Evolutionary conservation across 1,284 basidiomycete species (phyloP), one percentile per base, ranked within the genome.

Genomic region (Ustilago trichophora): DNA sequence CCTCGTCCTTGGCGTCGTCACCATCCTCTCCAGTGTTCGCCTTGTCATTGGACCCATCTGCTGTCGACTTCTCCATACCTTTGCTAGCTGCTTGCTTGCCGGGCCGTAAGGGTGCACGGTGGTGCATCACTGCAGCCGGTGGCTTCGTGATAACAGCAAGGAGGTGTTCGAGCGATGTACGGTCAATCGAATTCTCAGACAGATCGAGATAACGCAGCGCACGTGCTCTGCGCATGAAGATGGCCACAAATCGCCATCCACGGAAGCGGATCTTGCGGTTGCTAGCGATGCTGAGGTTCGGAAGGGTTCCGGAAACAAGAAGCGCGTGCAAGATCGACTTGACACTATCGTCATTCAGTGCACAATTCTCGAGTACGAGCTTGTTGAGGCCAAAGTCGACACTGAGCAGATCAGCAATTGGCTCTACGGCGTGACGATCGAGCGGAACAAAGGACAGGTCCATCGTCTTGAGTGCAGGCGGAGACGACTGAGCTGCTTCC

Each of bases 271-370:
- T 85, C 56, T 88, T 88, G 75, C 88, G 86, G 80, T 98, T 98
- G 18, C 91, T 91, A 2, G 92, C 90, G 18, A 98, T 84, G 9
- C 91, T 93, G 19, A 98, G 85, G 72, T 90, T 91, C 1, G 90
- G 90, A 25, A 98, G 84, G 0, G 88, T 88, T 16, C 88, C 87
- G 16, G 91, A 90, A 41, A 97, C 90, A 47, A 97, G 87, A 1
- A 98, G 85, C 0, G 93, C 88, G 78, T 97, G 94, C 0, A 98
- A 84, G 16, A 98, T 88, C 0, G 91, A 91, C 83, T 96, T 96
- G 51, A 98, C 81, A 37, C 87, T 88, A 89, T 65, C 69, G 35
- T 78, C 75, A 13, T 72, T 75, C n/a, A 81, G 50, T 1, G 56
- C 55, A 27, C 79, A 81, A 40, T 76, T 75, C 40, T 80, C 79